phyloP scores from a whole-genome alignment of 129 eudicot species.

The Lonicera japonica region DNA sequence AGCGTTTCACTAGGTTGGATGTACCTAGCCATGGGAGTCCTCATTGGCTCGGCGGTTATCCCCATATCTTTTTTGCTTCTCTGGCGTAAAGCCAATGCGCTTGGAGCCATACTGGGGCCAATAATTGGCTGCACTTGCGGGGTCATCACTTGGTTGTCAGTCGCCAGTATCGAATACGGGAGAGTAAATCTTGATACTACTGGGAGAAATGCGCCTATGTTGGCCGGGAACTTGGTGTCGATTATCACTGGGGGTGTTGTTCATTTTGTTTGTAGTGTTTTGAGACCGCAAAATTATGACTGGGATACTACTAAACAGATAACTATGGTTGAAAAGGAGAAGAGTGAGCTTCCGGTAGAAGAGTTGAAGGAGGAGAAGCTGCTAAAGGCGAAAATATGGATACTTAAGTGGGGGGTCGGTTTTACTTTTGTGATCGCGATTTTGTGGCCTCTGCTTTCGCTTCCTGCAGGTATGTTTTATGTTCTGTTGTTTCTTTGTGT shows the following conservation, averaged over 20 bases:
- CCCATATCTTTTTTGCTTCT: conserved; percentile 93
- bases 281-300: conserved; percentile 79
- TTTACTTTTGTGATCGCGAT: conserved; percentile 66
- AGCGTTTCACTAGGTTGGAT: conserved; percentile 95
- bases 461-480: conserved; percentile 69
- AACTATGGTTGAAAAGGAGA: conserved; percentile 81
- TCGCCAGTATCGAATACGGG: conserved; percentile 75
- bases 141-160: conserved; percentile 67
- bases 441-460: conserved; percentile 84
- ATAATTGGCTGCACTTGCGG: conserved; percentile 65
- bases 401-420: conserved; percentile 91
- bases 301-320: conserved; percentile 91
- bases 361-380: conserved; percentile 79
- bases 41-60: conserved; percentile 92
- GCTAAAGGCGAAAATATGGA: conserved; percentile 68
- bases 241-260: conserved; percentile 75
- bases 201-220: conserved; percentile 96
- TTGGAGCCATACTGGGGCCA: conserved; percentile 80
- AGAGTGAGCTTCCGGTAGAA: conserved; percentile 52
- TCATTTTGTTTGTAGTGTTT: conserved; percentile 69
- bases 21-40: conserved; percentile 97
- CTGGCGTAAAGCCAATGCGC: conserved; percentile 84
- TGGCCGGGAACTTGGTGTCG: conserved; percentile 92
- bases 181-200: conserved; percentile 85
- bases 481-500: not conserved